These are phyloP conservation scores for Knoxdaviesia proteae DNA, from an alignment of 2,329 filamentous ascomycete species.

Conservation along the genomic window DNA sequence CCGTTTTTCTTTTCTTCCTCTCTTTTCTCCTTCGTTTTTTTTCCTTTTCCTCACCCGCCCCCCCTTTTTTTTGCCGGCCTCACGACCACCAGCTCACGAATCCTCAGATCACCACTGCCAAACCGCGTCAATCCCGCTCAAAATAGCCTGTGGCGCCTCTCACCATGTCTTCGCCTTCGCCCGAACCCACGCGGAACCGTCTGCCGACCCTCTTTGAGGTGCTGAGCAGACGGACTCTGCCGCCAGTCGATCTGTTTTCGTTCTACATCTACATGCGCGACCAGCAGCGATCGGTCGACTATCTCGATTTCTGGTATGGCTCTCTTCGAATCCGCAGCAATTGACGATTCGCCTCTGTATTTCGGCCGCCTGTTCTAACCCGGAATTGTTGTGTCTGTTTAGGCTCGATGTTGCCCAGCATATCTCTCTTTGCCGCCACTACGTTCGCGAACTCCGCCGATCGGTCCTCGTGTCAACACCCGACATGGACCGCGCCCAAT, in stretches of 20 bases:
- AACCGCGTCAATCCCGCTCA: too few relatives aligned
- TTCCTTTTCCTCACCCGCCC: neutral
- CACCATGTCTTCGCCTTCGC: constrained; percentile 18
- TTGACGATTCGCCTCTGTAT: too few relatives aligned
- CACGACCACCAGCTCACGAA: too few relatives aligned
- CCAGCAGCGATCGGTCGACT: constrained; percentile 92
- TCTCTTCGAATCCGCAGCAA: neutral
- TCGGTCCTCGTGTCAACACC: constrained; percentile 88
- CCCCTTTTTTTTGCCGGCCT: neutral
- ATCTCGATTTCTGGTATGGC: constrained; percentile 87
- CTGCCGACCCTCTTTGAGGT: constrained; percentile 93
- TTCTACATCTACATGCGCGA: constrained; percentile 99
- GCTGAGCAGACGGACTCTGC: constrained; percentile 76
- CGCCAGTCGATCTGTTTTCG: constrained; percentile 89
- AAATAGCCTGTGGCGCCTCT: neutral
- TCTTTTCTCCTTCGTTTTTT: neutral
- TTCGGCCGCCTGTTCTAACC: neutral
- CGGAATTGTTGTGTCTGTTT: constrained; percentile 3
- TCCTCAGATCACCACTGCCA: too few relatives aligned
- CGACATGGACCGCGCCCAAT: constrained; percentile 61
- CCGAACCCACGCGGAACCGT: constrained; percentile 51
- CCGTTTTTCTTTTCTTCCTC: neutral
- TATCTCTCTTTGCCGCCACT: constrained; percentile 92
- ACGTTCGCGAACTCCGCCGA: constrained; percentile 82
- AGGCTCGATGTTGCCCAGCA: constrained; percentile 99